Conservation (phyloP, 108 stramenopile genomes). For the Schizochytrium sp. region DNA sequence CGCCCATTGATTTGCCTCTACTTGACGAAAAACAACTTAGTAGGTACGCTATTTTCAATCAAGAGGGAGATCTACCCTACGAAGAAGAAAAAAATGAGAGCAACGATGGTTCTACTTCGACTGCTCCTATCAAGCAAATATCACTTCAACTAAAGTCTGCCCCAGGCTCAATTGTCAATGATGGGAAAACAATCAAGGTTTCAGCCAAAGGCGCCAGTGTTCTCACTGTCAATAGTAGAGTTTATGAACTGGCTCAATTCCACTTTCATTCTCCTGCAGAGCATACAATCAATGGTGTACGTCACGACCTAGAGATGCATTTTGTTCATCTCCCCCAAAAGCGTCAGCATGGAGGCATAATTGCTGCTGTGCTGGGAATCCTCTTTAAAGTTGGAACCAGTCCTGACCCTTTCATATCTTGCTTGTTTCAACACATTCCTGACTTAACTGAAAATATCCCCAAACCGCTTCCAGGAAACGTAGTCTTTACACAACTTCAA, state of each 20-base stretch:
- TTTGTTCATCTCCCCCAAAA: background rate
- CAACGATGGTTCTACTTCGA: background rate
- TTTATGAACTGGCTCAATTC: conserved; percentile 21
- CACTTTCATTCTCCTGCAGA: conserved; percentile 36
- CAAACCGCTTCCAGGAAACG: background rate
- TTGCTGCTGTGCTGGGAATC: conserved; percentile 12
- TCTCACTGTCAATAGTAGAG: background rate
- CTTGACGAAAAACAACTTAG: background rate
- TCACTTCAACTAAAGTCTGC: background rate
- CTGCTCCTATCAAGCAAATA: background rate
- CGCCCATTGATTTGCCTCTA: background rate
- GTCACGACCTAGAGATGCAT: conserved; percentile 11
- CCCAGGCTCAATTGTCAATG: background rate
- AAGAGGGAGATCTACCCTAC: background rate
- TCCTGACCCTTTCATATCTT: background rate
- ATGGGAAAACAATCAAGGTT: conserved; percentile 2
- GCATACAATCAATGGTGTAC: background rate
- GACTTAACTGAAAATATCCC: background rate
- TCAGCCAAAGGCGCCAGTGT: background rate
- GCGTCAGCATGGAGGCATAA: background rate
- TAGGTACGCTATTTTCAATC: background rate
- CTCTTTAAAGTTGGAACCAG: background rate
- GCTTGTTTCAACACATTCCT: background rate
- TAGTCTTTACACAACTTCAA: background rate
- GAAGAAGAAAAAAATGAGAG: background rate